phyloP scores from a whole-genome alignment of 78 protist species.

The Dictyostelium firmibasis region DNA sequence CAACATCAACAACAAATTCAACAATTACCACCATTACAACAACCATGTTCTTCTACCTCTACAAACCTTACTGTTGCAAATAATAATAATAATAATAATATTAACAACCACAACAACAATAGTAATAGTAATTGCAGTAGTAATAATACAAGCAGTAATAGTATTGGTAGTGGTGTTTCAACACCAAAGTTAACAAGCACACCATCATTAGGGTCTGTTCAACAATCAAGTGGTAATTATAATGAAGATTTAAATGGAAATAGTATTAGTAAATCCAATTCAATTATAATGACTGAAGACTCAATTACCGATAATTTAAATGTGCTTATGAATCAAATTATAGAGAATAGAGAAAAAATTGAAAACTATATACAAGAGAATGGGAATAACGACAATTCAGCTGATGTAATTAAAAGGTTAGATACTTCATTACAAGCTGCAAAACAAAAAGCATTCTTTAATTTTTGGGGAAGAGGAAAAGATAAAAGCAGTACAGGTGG shows the following conservation, averaged over 20 bases:
- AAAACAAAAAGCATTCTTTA: not conserved
- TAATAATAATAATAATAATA: not conserved
- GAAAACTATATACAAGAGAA: not conserved
- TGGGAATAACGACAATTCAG: not conserved
- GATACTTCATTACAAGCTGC: not conserved
- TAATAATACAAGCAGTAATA: not conserved
- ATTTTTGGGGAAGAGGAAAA: conserved; percentile 6
- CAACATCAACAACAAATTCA: not conserved
- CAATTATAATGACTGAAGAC: not conserved
- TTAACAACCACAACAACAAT: no score
- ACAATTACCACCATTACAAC: not conserved
- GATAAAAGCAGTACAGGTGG: not conserved
- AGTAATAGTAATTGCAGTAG: not conserved
- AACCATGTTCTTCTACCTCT: not conserved
- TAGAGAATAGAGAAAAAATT: conserved; percentile 36
- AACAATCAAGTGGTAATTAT: not conserved
- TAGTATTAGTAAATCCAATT: not conserved
- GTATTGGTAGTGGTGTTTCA: not conserved
- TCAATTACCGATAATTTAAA: not conserved
- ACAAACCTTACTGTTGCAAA: not conserved
- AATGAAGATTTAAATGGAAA: not conserved
- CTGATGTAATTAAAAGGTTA: not conserved
- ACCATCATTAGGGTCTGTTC: not conserved
- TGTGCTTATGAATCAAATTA: not conserved
- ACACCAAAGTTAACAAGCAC: not conserved